A percentile compares a stretch with the other conserved stretches of the same genome.
Conservation (phyloP, 1,284 basidiomycete species). For the Trichosporon asahii region DNA sequence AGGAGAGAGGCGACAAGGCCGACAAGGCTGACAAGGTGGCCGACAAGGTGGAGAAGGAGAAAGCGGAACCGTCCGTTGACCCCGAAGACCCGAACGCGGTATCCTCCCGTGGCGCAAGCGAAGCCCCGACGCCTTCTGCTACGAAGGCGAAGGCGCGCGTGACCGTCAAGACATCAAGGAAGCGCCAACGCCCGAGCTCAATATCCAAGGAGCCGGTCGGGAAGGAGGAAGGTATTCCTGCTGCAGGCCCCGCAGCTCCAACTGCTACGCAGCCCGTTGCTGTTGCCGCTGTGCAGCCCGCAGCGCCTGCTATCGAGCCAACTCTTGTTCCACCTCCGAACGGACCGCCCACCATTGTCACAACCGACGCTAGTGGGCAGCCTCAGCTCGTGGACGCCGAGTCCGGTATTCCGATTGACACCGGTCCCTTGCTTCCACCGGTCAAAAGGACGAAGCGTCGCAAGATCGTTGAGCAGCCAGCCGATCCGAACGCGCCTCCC, state of each 20-base stretch:
- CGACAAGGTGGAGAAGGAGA: slow-evolving; percentile 15
- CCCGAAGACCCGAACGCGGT: slow-evolving; percentile 15
- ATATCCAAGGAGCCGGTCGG: slow-evolving; percentile 16
- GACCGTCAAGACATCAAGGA: slow-evolving; percentile 29
- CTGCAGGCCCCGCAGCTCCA: too few species aligned
- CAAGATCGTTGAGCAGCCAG: slow-evolving; percentile 24
- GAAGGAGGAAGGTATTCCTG: slow-evolving; percentile 12
- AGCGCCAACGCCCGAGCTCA: slow-evolving; percentile 40
- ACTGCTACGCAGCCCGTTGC: background rate
- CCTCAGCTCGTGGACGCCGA: slow-evolving; percentile 17
- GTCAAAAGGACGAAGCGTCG: slow-evolving; percentile 40
- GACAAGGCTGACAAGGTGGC: background rate
- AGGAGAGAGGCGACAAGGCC: slow-evolving; percentile 5
- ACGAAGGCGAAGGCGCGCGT: slow-evolving; percentile 33
- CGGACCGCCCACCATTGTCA: background rate
- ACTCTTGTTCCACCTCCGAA: background rate
- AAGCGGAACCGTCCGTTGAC: background rate
- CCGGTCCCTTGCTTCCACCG: slow-evolving; percentile 34
- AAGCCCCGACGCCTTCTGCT: slow-evolving; percentile 26
- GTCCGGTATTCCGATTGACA: slow-evolving; percentile 19
- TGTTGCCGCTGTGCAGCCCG: background rate
- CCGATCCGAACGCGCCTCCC: background rate
- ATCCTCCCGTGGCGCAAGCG: slow-evolving; percentile 34
- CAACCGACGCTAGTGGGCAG: background rate
- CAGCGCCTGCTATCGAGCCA: background rate